Conservation (phyloP, 2,329 filamentous ascomycete genomes). For the Colletotrichum euphorbiae region DNA sequence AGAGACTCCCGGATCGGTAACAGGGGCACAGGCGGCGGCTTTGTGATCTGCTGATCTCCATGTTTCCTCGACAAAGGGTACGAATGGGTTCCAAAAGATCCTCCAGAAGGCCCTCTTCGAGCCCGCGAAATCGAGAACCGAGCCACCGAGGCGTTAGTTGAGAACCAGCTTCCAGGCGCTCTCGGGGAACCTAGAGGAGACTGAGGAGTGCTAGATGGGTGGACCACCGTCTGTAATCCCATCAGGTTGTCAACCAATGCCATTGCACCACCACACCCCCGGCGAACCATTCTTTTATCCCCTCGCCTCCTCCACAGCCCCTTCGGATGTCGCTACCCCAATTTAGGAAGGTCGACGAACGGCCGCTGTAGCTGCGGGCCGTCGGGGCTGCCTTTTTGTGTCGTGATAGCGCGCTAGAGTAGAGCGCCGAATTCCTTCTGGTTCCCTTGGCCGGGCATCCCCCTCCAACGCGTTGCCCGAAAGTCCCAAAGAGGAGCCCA, state of each 20-base stretch:
- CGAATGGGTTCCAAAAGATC: conserved; percentile 12
- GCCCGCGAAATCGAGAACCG: conserved; percentile 1
- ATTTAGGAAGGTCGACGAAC: conserved; percentile 39
- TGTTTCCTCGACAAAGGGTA: conserved; percentile 11
- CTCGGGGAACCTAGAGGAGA: background rate
- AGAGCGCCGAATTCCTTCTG: conserved; percentile 27
- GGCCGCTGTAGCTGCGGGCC: conserved; percentile 32
- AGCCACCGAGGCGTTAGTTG: conserved; percentile 18
- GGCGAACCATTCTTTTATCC: conserved; percentile 36
- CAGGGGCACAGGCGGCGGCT: conserved; percentile 21
- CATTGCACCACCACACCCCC: conserved; percentile 29
- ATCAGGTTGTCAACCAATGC: conserved; percentile 22
- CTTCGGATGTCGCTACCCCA: conserved; percentile 38
- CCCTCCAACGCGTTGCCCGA: conserved; percentile 17
- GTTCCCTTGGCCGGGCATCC: conserved; percentile 21
- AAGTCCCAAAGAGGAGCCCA: conserved; percentile 19
- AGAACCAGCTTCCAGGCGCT: conserved; percentile 16
- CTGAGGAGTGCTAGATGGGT: conserved; percentile 13
- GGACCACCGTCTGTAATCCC: conserved; percentile 7
- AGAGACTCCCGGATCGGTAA: conserved; percentile 32
- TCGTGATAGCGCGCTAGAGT: conserved; percentile 35
- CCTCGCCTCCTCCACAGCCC: conserved; percentile 37
- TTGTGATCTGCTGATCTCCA: conserved; percentile 22
- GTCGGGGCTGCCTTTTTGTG: conserved; percentile 27
- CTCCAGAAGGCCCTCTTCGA: conserved; percentile 16